A percentile compares a stretch with the other conserved stretches of the same genome.
These are phyloP conservation scores for Butyriboletus loyo DNA, from an alignment of 768 basidiomycete species.

Conservation along the genomic window DNA sequence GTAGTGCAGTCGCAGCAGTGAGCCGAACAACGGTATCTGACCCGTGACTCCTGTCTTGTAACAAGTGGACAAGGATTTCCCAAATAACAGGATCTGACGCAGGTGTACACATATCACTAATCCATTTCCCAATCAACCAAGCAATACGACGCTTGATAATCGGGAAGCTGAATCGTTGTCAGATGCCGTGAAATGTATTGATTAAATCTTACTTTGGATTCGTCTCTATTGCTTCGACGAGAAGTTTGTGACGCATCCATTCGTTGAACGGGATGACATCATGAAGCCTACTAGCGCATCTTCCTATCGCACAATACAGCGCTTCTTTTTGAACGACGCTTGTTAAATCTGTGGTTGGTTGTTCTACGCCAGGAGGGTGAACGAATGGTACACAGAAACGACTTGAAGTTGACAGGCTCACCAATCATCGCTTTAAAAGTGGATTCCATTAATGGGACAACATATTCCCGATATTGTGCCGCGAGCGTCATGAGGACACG, in stretches of 20 bases:
- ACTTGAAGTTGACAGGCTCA: conserved; percentile 25
- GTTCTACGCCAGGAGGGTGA: conserved; percentile 28
- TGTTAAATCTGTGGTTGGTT: conserved; percentile 51
- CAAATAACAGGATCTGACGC: conserved; percentile 67
- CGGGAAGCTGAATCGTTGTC: conserved; percentile 56
- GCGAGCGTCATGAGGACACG: conserved; percentile 83
- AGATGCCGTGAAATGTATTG: conserved; percentile 3
- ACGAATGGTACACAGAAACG: background rate
- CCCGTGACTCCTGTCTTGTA: conserved; percentile 64
- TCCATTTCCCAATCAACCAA: conserved; percentile 91
- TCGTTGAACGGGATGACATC: conserved; percentile 62
- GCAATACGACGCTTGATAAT: conserved; percentile 94
- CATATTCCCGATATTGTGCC: conserved; percentile 63
- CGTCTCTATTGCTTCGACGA: conserved; percentile 54
- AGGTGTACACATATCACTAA: conserved; percentile 61
- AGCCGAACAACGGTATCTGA: conserved; percentile 85
- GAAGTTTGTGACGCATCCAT: conserved; percentile 64
- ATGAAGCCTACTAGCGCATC: conserved; percentile 64
- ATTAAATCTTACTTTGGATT: conserved; percentile 51
- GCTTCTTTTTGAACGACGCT: conserved; percentile 79
- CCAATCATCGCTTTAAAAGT: conserved; percentile 63
- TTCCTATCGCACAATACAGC: conserved; percentile 85
- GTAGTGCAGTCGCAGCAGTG: conserved; percentile 75
- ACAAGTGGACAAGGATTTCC: conserved; percentile 75
- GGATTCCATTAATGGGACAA: conserved; percentile 60